Evolutionary conservation across 176 grass and related monocot genomes (phyloP).

Genomic region (Sorghum bicolor): DNA sequence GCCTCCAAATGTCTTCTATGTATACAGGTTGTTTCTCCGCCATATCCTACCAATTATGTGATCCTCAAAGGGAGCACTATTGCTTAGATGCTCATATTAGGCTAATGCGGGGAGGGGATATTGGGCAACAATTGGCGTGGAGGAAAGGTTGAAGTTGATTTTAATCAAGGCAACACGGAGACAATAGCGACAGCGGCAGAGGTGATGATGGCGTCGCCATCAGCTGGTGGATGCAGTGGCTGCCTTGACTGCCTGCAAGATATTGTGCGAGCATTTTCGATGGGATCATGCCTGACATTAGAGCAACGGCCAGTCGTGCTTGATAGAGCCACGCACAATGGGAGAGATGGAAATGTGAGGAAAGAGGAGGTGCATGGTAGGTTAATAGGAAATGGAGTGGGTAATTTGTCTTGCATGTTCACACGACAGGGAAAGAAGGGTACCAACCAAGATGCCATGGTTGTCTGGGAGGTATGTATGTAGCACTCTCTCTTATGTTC

Average conservation of each 20-base stretch:
- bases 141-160: background rate
- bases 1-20: slow-evolving; percentile 7
- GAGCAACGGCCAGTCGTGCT: background rate
- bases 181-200: background rate
- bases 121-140: background rate
- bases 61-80: slow-evolving; percentile 2
- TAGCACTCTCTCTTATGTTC: background rate
- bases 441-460: slow-evolving; percentile 80
- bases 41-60: background rate
- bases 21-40: background rate
- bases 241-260: slow-evolving; percentile 41
- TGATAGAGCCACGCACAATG: background rate
- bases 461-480: slow-evolving; percentile 63
- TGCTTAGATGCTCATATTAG: background rate
- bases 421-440: slow-evolving; percentile 79
- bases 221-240: slow-evolving; percentile 3
- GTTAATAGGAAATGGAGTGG: slow-evolving; percentile 43
- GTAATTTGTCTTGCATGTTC: slow-evolving; percentile 50
- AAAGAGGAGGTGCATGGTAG: slow-evolving; percentile 30
- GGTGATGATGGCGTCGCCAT: slow-evolving; percentile 29
- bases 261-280: slow-evolving; percentile 32
- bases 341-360: slow-evolving; percentile 13
- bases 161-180: slow-evolving; percentile 1
- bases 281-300: slow-evolving; percentile 42
- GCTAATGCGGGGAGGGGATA: background rate